Base-by-base conservation (phyloP, 345 rosid species). In the Linum tenue region DNA sequence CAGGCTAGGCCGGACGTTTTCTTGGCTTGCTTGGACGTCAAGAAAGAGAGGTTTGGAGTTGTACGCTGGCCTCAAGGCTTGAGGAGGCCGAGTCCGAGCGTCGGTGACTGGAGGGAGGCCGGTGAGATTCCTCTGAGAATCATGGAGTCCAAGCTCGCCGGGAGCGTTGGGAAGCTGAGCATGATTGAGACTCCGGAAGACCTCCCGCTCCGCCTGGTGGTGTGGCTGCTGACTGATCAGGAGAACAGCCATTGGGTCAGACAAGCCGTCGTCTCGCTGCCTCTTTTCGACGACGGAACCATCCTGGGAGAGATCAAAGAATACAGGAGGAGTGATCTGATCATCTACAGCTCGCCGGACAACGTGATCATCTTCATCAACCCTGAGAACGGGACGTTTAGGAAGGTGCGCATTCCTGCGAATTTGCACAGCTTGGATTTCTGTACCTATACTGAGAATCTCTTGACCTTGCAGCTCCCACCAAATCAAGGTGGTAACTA, bases 61-160 rank as follows among this genome's bases (percentile, higher is more conserved):
- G 50, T 70, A 7, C 22, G 31, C 38, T 37, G 31, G 44, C 73
- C 73, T 0, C 1, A 38, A 1, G 68, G 59, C 7, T 64, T 58
- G 67, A 55, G 31, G 44, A 22, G 31, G 31, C 31, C 31, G 31
- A 22, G 1, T 22, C 10, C 12, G 8, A 37, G 5, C 1, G 15
- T 7, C 3, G 4, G 40, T 2, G 8, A 42, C 6, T 69, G 37
- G 11, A 62, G 44, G n/a, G 31, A 22, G 31, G 31, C 31, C 31
- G 31, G 31, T 22, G 31, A 22, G 31, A 22, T 22, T 22, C 31
- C 31, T 22, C 31, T 22, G 31, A 66, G 59, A 22, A 44, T 70
- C 64, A 67, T 59, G 8, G 67, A 70, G 5, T 63, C 64, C 5
- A 16, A 70, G 5, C 68, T 64, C 5, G 36, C 14, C 7, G 63